Base-by-base conservation (phyloP, 2,329 filamentous ascomycete species). In the Colletotrichum lindemuthianum region DNA sequence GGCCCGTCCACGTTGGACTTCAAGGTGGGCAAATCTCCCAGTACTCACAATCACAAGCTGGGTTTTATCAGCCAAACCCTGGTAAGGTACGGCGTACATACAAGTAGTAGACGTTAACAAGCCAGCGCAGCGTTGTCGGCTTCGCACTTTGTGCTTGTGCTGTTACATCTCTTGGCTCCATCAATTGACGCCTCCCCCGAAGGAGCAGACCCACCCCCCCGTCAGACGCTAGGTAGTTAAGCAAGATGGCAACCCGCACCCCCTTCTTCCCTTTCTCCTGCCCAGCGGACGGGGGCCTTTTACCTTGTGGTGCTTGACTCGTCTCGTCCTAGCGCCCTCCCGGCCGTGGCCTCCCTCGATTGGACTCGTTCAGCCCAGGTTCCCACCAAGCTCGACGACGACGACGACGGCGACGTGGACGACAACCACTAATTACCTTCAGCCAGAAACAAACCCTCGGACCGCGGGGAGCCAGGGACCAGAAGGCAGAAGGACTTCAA, bases 151-250 rank as follows among this genome's bases (percentile, higher is more conserved):
- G n/a, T n/a, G n/a, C 47, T 24, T 24, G 24, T 24, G 24, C 45
- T 36, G 16, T 34, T 43, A 44, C 45, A 64, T 64, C 37, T 41
- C 37, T 41, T 60, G 57, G 39, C 33, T 55, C 60, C 45, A 36
- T 55, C 50, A 39, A 60, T n/a, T 44, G 53, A 49, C 36, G 40
- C 39, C 50, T 49, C 55, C 37, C 44, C 51, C 24, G 24, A 24
- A 24, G 24, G 33, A 59, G 32, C 56, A 65, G 51, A 51, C 43
- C 41, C 51, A 45, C 51, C 40, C 41, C 51, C 51, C 51, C 40
- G 61, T 61, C 51, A 51, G 57, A 56, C 51, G 58, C 61, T 61
- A n/a, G n/a, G n/a, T n/a, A n/a, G n/a, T n/a, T n/a, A 61, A 65
- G 60, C 24, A 56, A 41, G 52, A 54, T 57, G 60, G 44, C 56